These are phyloP conservation scores for Phytophthora ramorum DNA, from an alignment of 352 stramenopile genomes.

Conservation along the genomic window DNA sequence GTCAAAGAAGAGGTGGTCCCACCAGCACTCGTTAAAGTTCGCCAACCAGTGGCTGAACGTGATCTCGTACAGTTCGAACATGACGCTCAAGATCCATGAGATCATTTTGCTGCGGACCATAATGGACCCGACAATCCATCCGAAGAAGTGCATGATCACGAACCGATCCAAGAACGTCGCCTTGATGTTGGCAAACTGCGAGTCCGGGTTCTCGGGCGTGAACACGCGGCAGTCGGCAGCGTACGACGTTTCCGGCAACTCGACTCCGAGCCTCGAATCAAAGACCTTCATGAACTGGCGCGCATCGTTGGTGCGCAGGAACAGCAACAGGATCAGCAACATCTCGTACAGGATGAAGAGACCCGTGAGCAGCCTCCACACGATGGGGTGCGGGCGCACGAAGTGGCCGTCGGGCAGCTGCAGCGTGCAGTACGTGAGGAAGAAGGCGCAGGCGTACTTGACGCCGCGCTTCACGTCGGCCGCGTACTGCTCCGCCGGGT, in stretches of 20 bases:
- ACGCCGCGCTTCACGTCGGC: constrained; percentile 74
- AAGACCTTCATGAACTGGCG: constrained; percentile 87
- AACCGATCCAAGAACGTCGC: constrained; percentile 89
- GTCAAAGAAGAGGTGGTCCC: constrained; percentile 94
- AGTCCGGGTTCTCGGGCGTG: constrained; percentile 86
- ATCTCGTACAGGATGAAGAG: constrained; percentile 94
- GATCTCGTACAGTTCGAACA: constrained; percentile 90
- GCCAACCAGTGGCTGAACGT: constrained; percentile 92
- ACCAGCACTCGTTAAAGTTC: constrained; percentile 97
- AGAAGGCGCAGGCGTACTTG: constrained; percentile 84
- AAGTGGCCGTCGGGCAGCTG: constrained; percentile 90
- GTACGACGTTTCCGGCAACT: constrained; percentile 87
- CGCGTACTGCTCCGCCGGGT: constrained; percentile 46
- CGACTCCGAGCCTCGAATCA: constrained; percentile 73
- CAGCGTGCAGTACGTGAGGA: constrained; percentile 89
- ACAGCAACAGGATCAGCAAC: constrained; percentile 87
- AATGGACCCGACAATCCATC: constrained; percentile 87
- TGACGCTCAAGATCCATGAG: constrained; percentile 83
- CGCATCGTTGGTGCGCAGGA: constrained; percentile 81
- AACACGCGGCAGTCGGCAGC: constrained; percentile 86
- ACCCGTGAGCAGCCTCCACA: constrained; percentile 92
- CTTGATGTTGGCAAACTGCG: constrained; percentile 77
- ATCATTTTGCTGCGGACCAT: constrained; percentile 89
- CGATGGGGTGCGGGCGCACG: constrained; percentile 88
- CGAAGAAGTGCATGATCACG: constrained; percentile 92